Evolutionary conservation across 2,329 filamentous ascomycete species (phyloP).

Genomic region (Cercospora sp.): DNA sequence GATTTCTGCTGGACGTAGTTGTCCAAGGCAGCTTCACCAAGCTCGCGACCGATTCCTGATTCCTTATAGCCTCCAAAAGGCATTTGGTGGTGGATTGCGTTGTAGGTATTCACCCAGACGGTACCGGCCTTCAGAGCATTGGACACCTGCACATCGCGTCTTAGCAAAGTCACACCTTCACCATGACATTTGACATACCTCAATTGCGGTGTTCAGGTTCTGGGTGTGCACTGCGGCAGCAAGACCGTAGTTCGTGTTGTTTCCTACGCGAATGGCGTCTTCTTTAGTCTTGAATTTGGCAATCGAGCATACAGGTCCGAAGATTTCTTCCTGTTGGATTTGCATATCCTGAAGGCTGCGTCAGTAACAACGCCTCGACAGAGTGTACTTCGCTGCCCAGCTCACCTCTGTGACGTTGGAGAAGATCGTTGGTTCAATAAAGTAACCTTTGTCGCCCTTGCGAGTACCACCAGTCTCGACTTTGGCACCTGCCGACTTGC

Average conservation of each 20-base stretch:
- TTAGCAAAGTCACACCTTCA: neutral
- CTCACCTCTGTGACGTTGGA: conserved; percentile 64
- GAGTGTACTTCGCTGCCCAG: neutral
- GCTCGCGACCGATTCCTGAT: conserved; percentile 50
- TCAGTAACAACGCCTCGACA: neutral
- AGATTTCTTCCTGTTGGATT: conserved; percentile 79
- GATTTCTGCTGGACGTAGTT: conserved; percentile 27
- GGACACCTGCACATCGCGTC: neutral
- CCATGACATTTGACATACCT: conserved; percentile 48
- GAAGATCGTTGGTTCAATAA: conserved; percentile 88
- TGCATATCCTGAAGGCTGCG: conserved; percentile 53
- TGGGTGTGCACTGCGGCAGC: conserved; percentile 76
- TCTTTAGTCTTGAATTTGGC: conserved; percentile 74
- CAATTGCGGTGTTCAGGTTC: conserved; percentile 76
- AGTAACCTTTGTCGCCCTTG: conserved; percentile 73
- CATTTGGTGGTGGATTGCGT: conserved; percentile 37
- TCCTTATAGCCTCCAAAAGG: conserved; percentile 56
- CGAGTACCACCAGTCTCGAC: conserved; percentile 69
- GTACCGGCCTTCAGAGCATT: conserved; percentile 42
- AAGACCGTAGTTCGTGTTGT: conserved; percentile 73
- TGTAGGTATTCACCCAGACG: conserved; percentile 26
- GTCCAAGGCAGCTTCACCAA: conserved; percentile 40
- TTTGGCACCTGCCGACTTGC: conserved; percentile 65
- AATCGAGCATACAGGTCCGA: conserved; percentile 76
- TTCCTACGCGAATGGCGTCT: conserved; percentile 69